phyloP scores from a whole-genome alignment of 2,329 filamentous ascomycete genomes.

The Fusarium coicis region DNA sequence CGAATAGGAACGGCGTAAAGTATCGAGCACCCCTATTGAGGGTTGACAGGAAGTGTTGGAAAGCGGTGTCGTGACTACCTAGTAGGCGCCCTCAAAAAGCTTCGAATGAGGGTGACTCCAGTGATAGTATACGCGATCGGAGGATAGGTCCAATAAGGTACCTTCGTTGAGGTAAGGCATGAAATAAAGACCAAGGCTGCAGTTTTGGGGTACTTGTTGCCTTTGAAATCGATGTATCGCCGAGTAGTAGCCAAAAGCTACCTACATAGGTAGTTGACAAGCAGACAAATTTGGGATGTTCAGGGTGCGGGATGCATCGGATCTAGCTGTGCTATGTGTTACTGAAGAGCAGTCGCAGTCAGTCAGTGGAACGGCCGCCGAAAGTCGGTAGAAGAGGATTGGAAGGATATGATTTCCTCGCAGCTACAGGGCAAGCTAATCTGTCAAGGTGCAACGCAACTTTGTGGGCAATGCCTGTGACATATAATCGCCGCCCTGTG shows the following conservation, averaged over 20 bases:
- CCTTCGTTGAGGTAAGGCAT: not conserved
- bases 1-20: not conserved
- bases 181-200: not conserved
- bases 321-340: not conserved
- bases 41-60: not conserved
- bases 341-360: not conserved
- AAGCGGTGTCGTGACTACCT: conserved; percentile 7
- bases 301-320: not conserved
- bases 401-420: conserved; percentile 17
- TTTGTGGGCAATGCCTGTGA: conserved; percentile 20
- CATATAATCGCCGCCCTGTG: conserved; percentile 33
- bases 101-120: conserved; percentile 12
- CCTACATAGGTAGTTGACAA: not conserved
- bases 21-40: not conserved
- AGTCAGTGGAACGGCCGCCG: not conserved
- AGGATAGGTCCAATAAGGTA: not conserved
- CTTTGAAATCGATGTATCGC: not conserved
- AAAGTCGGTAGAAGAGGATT: not conserved
- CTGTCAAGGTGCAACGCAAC: conserved; percentile 11
- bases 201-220: not conserved
- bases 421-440: conserved; percentile 37
- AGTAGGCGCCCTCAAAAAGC: not conserved
- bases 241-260: not conserved
- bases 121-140: conserved; percentile 11
- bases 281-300: not conserved